Evolutionary conservation across 2,329 filamentous ascomycete genomes (phyloP), one percentile per base, ranked within the genome.

Genomic region (Monosporascus sp.): DNA sequence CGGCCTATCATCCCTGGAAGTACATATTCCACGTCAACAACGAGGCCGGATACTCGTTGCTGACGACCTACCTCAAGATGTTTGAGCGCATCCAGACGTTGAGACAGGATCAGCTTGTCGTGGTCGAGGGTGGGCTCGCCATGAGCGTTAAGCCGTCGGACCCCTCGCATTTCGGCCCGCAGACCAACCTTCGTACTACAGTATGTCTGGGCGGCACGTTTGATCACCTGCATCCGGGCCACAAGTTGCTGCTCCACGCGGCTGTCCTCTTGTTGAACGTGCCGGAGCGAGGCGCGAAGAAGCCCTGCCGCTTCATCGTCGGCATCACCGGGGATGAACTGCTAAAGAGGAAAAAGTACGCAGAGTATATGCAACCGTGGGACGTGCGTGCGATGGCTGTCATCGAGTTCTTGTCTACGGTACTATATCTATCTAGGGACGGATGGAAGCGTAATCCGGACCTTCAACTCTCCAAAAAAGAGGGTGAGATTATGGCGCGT

Each of bases 161-260:
- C 9, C 57, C 56, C 7, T 49, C 62, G 3, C 51, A 59, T 6
- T 44, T 54, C 22, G 50, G 59, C 17, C 37, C 62, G 3, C 63
- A 63, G 43, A 67, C 67, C 2, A 57, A 59, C 24, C 64, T 70
- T 43, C 81, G 89, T 68, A 72, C 77, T 55, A 79, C 82, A 15
- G 87, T 95, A 49, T 89, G 87, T 50, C 82, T 97, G 14, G 94
- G 93, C 31, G 94, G 94, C 9, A 99, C 94, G 0, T 99, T 97
- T 72, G 94, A 99, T 69, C 91, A 97, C 71, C 80, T 99, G 22
- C 94, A 99, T 68, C 86, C 89, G 4, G 94, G 94, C 6, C 94
- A 99, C 75, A 99, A 97, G 72, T 78, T 97, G n/a, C 81, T 99
- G 20, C 81, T 99, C 20, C 91, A 92, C n/a, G 92, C 92, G 56